phyloP scores from a whole-genome alignment of 73 alveolate species.

The Paramecium primaurelia region DNA sequence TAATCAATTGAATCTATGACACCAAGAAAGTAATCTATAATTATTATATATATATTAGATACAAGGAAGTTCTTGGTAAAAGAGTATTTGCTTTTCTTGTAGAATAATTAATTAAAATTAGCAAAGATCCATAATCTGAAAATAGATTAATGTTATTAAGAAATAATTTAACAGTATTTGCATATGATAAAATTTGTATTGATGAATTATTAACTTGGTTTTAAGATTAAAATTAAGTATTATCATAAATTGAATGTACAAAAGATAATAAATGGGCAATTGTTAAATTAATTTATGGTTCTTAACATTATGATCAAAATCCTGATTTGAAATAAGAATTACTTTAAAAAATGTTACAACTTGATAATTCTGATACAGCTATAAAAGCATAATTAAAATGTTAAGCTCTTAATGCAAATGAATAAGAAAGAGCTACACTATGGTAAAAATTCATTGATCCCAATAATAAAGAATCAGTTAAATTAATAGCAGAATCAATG shows the following conservation, averaged over 20 bases:
- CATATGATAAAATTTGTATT: constrained; percentile 26
- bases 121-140: background rate
- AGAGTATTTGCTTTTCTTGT: constrained; percentile 46
- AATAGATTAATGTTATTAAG: constrained; percentile 52
- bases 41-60: background rate
- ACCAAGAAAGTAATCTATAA: background rate
- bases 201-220: constrained; percentile 37
- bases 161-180: constrained; percentile 26
- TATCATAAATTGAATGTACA: constrained; percentile 31
- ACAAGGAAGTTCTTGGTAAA: background rate
- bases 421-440: constrained; percentile 39
- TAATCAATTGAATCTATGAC: constrained; percentile 36
- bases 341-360: background rate
- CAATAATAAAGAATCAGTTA: constrained; percentile 45
- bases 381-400: background rate
- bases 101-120: background rate
- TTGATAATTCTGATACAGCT: constrained; percentile 14
- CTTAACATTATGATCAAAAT: constrained; percentile 1
- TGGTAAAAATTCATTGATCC: constrained; percentile 39
- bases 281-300: constrained; percentile 32
- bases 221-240: constrained; percentile 34
- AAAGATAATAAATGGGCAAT: constrained; percentile 48
- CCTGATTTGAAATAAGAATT: constrained; percentile 8
- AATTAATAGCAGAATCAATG: constrained; percentile 44
- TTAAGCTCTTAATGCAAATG: background rate